Base-by-base conservation (phyloP, 805 yeast genomes). In the Yamadazyma akitaensis region DNA sequence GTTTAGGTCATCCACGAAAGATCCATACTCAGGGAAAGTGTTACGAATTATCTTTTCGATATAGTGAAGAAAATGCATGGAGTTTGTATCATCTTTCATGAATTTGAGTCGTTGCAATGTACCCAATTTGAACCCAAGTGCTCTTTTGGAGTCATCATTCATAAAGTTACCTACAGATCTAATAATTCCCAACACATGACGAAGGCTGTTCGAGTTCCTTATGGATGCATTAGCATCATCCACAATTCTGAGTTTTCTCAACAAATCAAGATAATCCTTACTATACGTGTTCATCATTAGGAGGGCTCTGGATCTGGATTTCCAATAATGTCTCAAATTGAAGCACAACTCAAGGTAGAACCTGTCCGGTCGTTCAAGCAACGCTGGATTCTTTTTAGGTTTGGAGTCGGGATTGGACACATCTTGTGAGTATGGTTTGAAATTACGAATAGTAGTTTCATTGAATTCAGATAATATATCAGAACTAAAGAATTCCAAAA, bases 71-170 rank as follows among this genome's bases (percentile, higher is more conserved):
- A 94, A 91, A 1, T 96, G 88, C 83, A 86, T 82, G 5, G 89
- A 79, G 61, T 92, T 91, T 49, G 82, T 79, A 24, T 85, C 89
- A 65, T 92, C 97, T 61, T 94, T 94, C 67, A 95, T 84, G 55
- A 95, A 90, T 28, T 85, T 88, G 48, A 94, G 75, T 55, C 98
- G 73, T 59, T 90, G 97, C 44, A 94, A 73, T n/a, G 97, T 88
- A 38, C 88, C 84, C 49, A 94, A 71, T 58, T 86, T 85, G 75
- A 95, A 95, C 2, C 99, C 99, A 53, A 80, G 77, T 1, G 97
- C 98, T 62, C 90, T 96, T 57, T 90, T 91, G 2, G 88, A 75
- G n/a, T 81, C 72, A 58, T 90, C 96, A 62, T 95, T 94, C 99
- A 94, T 94, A 63, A 84, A 92, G 63, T 94, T 94, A 49, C 99